A percentile compares a stretch with the other conserved stretches of the same genome.
These are phyloP conservation scores for Hypocreales sp. DNA, from an alignment of 2,329 filamentous ascomycete species.

Conservation along the genomic window DNA sequence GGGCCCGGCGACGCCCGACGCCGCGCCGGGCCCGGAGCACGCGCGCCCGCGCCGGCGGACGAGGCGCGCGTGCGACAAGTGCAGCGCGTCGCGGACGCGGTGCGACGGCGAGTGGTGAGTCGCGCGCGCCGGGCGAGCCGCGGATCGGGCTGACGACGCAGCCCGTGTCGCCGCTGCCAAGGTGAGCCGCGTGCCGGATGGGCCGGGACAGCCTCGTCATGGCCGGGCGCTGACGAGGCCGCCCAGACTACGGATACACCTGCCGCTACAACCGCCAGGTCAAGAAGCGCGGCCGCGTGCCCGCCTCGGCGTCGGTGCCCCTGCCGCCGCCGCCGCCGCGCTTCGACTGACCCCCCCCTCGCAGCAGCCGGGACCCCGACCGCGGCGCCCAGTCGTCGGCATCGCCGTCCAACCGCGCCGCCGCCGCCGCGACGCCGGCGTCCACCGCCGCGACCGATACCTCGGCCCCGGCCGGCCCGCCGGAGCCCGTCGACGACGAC, in stretches of 20 bases:
- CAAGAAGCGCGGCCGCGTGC: slow-evolving; percentile 20
- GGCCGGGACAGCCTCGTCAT: not conserved
- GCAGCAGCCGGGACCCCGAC: not conserved
- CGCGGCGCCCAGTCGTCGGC: too few relatives aligned
- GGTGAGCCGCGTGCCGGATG: slow-evolving; percentile 9
- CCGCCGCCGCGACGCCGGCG: slow-evolving; percentile 1
- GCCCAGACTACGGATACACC: slow-evolving; percentile 21
- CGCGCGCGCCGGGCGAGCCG: slow-evolving; percentile 20
- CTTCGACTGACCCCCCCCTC: too few relatives aligned
- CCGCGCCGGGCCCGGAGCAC: slow-evolving; percentile 5
- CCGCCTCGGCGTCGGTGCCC: slow-evolving; percentile 7
- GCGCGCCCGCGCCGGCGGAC: slow-evolving; percentile 14
- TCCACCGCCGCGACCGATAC: too few relatives aligned
- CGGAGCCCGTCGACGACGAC: not conserved
- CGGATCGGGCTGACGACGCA: slow-evolving; percentile 10
- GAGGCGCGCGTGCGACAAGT: slow-evolving; percentile 16
- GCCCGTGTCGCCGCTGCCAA: slow-evolving; percentile 18
- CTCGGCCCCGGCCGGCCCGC: not conserved
- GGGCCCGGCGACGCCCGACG: not conserved
- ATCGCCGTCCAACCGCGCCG: too few relatives aligned
- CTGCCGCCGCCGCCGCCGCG: not conserved
- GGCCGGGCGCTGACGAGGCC: not conserved
- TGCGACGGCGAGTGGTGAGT: slow-evolving; percentile 28
- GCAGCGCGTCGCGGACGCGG: slow-evolving; percentile 22
- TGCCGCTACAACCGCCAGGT: slow-evolving; percentile 21